These are phyloP conservation scores for Linum tenue DNA, from an alignment of 345 rosid species.

Conservation along the genomic window DNA sequence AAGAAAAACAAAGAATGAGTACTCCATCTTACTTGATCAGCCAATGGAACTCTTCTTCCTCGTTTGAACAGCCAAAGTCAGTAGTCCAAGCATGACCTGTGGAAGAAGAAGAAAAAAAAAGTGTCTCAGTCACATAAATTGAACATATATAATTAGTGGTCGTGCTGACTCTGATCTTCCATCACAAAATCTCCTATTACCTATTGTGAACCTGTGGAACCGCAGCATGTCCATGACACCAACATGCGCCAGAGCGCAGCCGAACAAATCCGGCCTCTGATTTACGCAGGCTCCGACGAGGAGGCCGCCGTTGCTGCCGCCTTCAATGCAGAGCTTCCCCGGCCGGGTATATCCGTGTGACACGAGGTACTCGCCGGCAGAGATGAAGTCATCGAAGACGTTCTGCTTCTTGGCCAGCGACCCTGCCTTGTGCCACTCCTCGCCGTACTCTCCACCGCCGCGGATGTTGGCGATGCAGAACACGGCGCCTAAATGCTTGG, in stretches of 20 bases:
- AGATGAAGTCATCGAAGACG: conserved; percentile 84
- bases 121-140: conserved; percentile 7
- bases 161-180: too few species aligned
- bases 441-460: conserved; percentile 98
- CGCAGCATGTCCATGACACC: conserved; percentile 99
- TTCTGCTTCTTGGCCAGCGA: conserved; percentile 73
- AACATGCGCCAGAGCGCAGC: conserved; percentile 95
- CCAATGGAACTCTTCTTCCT: conserved; percentile 87
- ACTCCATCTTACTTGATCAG: conserved; percentile 53
- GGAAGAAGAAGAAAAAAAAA: not conserved
- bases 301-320: conserved; percentile 94
- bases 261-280: conserved; percentile 98
- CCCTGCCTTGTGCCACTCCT: conserved; percentile 94
- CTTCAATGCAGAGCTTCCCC: conserved; percentile 77
- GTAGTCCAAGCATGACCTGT: conserved; percentile 92
- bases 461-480: conserved; percentile 80
- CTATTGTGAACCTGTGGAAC: conserved; percentile 89
- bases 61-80: conserved; percentile 80
- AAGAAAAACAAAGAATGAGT: too few species aligned
- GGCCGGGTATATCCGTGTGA: conserved; percentile 78
- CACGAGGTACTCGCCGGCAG: conserved; percentile 63
- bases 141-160: not conserved
- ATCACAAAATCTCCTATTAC: conserved; percentile 19
- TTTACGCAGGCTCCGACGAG: conserved; percentile 90
- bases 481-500: conserved; percentile 68